Base-by-base conservation (phyloP, 768 basidiomycete genomes). In the Coprinopsis marcescibilis region DNA sequence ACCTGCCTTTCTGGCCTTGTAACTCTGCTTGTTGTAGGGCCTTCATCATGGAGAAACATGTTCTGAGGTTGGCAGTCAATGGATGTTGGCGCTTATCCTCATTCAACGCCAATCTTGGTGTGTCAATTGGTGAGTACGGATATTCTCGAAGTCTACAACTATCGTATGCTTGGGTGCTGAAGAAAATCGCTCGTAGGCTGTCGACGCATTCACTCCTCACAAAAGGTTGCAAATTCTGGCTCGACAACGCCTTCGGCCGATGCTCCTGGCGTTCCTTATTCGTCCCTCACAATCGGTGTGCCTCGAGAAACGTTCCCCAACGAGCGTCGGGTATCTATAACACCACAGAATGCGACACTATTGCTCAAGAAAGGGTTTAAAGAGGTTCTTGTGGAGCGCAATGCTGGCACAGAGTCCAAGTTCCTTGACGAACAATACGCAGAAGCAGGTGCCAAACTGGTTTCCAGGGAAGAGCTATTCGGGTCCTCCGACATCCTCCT, bases 331-430 rank as follows among this genome's bases (percentile, higher is more conserved):
- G 89, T 92, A 35, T 76, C 89, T 30, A 65, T 93, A 5, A 89
- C 90, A 0, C 90, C 90, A 3, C 78, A 83, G 58, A 91, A 90
- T 58, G 80, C 80, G 3, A 70, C 80, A 2, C 59, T 85, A 25
- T 70, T 93, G 39, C 74, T 78, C 48, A 92, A 92, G 73, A 92
- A 93, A 55, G 90, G 90, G 4, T 90, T 93, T 57, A 56, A 65
- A 4, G 73, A 73, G 45, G 78, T 93, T 39, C 70, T 92, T 27
- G 75, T 93, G 19, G 88, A 90, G 60, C 73, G 72, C 33, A 72
- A 77, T 51, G 85, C 87, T 15, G 90, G 90, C 36, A 60, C 63
- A 29, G 71, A 78, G 42, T 82, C 90, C 4, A 83, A 89, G 59
- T 93, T 92, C 64, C 66, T 82, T 51, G 86, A 93, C 57, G 84